Conservation (phyloP, 2,329 filamentous ascomycete genomes). For the Ceratocystis albifundus region DNA sequence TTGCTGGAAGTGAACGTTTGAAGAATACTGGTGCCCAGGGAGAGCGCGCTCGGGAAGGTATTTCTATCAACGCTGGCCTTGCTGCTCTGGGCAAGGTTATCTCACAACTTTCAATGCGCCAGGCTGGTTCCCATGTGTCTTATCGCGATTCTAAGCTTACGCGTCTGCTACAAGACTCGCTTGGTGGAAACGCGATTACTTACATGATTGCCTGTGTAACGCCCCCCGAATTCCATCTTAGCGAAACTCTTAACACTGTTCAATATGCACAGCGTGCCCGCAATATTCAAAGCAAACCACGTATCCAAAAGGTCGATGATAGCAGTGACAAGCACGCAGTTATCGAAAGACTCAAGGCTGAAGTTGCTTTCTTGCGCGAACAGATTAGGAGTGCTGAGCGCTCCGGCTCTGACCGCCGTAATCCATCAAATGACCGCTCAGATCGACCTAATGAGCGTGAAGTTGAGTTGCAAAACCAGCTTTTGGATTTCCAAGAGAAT, state of each 20-base stretch:
- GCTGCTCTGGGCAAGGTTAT: conserved; percentile 96
- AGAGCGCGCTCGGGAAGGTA: conserved; percentile 87
- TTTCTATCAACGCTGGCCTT: conserved; percentile 93
- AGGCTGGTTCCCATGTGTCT: conserved; percentile 80
- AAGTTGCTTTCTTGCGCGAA: conserved; percentile 85
- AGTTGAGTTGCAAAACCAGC: conserved; percentile 80
- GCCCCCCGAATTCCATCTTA: conserved; percentile 90
- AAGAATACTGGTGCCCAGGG: conserved; percentile 96
- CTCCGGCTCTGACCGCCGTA: conserved; percentile 45
- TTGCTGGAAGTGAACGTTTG: conserved; percentile 88
- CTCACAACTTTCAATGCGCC: conserved; percentile 85
- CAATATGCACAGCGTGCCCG: conserved; percentile 93
- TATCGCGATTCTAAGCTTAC: conserved; percentile 98
- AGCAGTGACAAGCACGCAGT: conserved; percentile 76
- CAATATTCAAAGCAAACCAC: conserved; percentile 93
- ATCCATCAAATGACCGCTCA: conserved; percentile 50
- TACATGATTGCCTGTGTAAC: conserved; percentile 99
- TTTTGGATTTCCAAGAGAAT: conserved; percentile 87
- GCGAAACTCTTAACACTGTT: conserved; percentile 93
- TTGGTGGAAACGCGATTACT: conserved; percentile 93
- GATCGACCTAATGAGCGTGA: conserved; percentile 78
- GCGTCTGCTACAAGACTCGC: conserved; percentile 84
- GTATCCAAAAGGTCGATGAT: conserved; percentile 88
- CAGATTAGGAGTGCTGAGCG: conserved; percentile 80
- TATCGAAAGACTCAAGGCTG: conserved; percentile 85